Base-by-base conservation (phyloP, 1,139 yeast genomes). In the Eremothecium gossypii region DNA sequence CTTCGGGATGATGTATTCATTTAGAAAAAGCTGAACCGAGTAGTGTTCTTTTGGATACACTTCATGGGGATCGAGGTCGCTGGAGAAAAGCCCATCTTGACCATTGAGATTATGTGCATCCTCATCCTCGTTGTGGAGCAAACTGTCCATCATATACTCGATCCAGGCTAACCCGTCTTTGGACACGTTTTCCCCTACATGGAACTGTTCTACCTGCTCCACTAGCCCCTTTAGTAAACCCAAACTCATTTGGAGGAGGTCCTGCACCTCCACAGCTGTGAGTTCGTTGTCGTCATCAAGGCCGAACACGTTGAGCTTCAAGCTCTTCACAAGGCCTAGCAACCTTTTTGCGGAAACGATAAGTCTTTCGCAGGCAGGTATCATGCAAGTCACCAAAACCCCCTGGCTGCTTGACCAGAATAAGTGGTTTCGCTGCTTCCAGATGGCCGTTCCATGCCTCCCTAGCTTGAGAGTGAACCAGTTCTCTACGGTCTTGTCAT, bases 401-500 rank as follows among this genome's bases (percentile, higher is more conserved):
- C 37, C 37, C 35, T 34, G 26, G 12, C 12, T 40, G 13, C 26
- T 35, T 10, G 27, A 28, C 32, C 33, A 35, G 26, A 23, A 36
- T 26, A n/a, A 20, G 10, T 29, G 28, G n/a, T 30, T 30, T 12
- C 30, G n/a, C 11, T 12, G 30, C 20, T 30, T 36, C 26, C 29
- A 36, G 12, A 20, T 14, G 8, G 11, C 20, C 5, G 10, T 14
- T 9, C 27, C 35, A 20, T 13, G 20, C 20, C 27, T 20, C 4
- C 40, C 38, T 17, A 39, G 11, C 14, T 34, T 34, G 13, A 23
- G 12, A 9, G 29, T 34, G n/a, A 34, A 34, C 74, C 89, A 74
- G 50, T 75, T 69, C 49, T 76, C 78, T 35, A 76, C 60, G 9
- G 86, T 87, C 46, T 84, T 66, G 47, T 83, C 91, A 1, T 85